A percentile compares a stretch with the other conserved stretches of the same genome.
These are phyloP conservation scores for Coprinellus micaceus DNA, from an alignment of 768 basidiomycete genomes.

Conservation along the genomic window DNA sequence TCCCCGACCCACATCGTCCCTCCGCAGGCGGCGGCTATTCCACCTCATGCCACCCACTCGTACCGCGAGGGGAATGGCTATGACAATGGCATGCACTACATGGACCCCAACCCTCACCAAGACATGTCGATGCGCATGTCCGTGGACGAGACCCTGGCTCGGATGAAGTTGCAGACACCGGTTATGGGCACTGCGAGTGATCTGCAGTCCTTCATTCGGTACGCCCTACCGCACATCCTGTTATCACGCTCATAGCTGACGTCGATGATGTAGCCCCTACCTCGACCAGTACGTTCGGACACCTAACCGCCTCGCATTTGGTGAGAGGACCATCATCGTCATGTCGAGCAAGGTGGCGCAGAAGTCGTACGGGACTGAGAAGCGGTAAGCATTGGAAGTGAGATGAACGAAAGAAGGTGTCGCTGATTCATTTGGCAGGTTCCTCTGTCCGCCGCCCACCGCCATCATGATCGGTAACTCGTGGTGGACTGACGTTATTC, in stretches of 20 bases:
- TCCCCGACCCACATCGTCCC: conserved; percentile 55
- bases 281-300: conserved; percentile 83
- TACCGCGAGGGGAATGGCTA: conserved; percentile 48
- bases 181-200: conserved; percentile 64
- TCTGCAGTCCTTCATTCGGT: conserved; percentile 80
- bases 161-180: conserved; percentile 60
- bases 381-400: conserved; percentile 56
- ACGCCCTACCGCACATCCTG: conserved; percentile 16
- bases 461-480: conserved; percentile 91
- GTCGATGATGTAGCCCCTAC: conserved; percentile 56
- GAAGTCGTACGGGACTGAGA: conserved; percentile 95
- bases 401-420: too few species aligned
- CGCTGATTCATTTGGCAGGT: too few species aligned
- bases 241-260: conserved; percentile 8
- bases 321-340: conserved; percentile 91
- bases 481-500: conserved; percentile 86
- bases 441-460: conserved; percentile 91
- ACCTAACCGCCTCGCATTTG: conserved; percentile 81
- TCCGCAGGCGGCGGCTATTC: conserved; percentile 48
- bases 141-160: conserved; percentile 59
- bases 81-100: conserved; percentile 60
- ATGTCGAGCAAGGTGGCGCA: conserved; percentile 99
- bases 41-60: conserved; percentile 66
- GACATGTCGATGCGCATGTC: conserved; percentile 65
- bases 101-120: conserved; percentile 45